A percentile compares a stretch with the other conserved stretches of the same genome.
Conservation (phyloP, 257 asterid genomes). For the Solanum phureja region DNA sequence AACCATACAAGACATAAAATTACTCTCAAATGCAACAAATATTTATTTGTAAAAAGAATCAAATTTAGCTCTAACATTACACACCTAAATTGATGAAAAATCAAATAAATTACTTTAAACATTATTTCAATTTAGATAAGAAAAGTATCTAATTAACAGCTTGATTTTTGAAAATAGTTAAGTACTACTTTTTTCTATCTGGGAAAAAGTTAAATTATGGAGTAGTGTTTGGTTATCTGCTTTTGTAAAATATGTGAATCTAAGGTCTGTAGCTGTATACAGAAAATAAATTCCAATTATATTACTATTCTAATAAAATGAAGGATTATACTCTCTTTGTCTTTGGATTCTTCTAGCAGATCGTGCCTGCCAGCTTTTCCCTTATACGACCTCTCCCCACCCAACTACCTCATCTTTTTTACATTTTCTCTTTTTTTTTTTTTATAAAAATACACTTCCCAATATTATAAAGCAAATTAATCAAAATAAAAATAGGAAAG, state of each 20-base stretch:
- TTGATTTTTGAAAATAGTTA: neutral
- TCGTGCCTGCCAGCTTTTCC: conserved; percentile 98
- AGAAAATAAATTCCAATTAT: neutral
- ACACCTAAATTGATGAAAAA: neutral
- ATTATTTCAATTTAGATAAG: neutral
- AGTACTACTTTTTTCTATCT: neutral
- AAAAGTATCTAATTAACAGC: too few species aligned
- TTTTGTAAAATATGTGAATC: neutral
- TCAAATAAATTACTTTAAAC: too few species aligned
- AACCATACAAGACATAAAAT: too few species aligned
- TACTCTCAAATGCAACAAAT: neutral
- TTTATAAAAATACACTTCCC: neutral
- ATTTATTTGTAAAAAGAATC: neutral
- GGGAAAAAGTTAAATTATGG: neutral
- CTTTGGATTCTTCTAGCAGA: conserved; percentile 78
- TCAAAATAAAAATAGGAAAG: conserved; percentile 9
- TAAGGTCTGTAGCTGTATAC: neutral
- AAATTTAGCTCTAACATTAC: neutral
- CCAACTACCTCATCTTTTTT: neutral
- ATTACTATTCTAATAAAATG: neutral
- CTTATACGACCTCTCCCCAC: neutral
- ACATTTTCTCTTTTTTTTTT: neutral
- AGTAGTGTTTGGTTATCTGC: neutral
- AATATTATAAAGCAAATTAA: neutral
- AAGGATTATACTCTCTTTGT: conserved; percentile 24